Percentiles rank a stretch among this genome's conserved stretches.
Evolutionary conservation across 176 grass and related monocot species (phyloP).

Genomic region (Oryza punctata): DNA sequence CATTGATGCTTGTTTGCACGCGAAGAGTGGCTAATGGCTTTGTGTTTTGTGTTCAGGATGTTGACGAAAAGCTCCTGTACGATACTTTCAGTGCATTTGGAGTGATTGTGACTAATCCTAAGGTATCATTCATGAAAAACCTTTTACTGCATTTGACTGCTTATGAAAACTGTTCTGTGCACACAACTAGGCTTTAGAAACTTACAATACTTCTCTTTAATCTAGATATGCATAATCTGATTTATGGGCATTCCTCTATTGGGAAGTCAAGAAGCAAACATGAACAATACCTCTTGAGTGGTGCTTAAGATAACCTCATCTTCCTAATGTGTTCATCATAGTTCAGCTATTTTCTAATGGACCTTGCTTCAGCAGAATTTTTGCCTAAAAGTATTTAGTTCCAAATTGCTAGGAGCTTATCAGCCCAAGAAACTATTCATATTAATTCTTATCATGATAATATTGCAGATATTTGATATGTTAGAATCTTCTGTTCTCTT

Average conservation of each 20-base stretch:
- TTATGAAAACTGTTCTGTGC: neutral
- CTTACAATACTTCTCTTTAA: slow-evolving; percentile 17
- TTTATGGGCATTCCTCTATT: slow-evolving; percentile 6
- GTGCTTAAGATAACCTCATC: slow-evolving; percentile 10
- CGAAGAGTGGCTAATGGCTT: slow-evolving; percentile 29
- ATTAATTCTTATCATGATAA: slow-evolving; percentile 2
- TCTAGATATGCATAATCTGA: slow-evolving; percentile 4
- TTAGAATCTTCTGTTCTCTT: neutral
- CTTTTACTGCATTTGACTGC: neutral
- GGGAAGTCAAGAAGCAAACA: slow-evolving; percentile 1
- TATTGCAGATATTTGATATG: neutral
- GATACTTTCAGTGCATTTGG: slow-evolving; percentile 99
- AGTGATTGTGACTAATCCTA: slow-evolving; percentile 95
- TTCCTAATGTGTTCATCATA: slow-evolving; percentile 5
- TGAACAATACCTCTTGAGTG: neutral
- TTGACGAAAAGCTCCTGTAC: slow-evolving; percentile 98
- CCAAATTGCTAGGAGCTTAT: neutral
- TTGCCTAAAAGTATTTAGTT: slow-evolving; percentile 13
- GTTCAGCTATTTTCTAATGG: slow-evolving; percentile 10
- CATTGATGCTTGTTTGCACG: slow-evolving; percentile 16
- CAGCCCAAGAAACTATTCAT: neutral
- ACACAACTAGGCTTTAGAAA: neutral
- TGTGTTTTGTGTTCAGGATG: slow-evolving; percentile 67
- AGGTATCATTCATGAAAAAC: slow-evolving; percentile 52
- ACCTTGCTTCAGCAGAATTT: neutral